These are phyloP conservation scores for Dioszegia aurantiaca DNA, from an alignment of 768 basidiomycete species.

Conservation along the genomic window DNA sequence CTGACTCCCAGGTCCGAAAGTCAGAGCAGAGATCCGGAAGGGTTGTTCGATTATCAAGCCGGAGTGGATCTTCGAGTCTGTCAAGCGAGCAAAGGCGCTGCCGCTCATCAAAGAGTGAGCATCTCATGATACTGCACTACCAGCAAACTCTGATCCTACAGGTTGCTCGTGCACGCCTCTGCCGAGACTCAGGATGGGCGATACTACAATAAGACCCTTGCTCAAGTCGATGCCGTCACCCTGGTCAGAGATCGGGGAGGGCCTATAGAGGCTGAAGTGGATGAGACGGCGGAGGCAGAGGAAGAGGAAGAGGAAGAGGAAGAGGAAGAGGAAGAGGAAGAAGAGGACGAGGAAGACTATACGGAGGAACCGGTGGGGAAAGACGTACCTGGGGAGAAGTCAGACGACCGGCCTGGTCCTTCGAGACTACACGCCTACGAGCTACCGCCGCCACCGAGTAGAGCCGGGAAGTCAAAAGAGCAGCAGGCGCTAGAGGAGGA, in stretches of 20 bases:
- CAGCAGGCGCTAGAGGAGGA: slow-evolving; percentile 31
- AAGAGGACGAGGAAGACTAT: slow-evolving; percentile 57
- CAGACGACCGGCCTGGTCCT: slow-evolving; percentile 44
- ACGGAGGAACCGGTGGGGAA: slow-evolving; percentile 21
- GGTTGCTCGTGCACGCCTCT: slow-evolving; percentile 41
- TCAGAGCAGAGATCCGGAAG: slow-evolving; percentile 64
- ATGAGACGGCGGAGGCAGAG: neutral
- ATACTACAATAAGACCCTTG: slow-evolving; percentile 36
- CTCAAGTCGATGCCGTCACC: slow-evolving; percentile 33
- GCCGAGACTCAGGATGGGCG: slow-evolving; percentile 38
- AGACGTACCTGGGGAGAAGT: slow-evolving; percentile 48
- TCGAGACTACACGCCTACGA: neutral
- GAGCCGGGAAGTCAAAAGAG: slow-evolving; percentile 11
- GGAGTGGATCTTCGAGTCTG: slow-evolving; percentile 75
- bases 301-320: slow-evolving; percentile 11
- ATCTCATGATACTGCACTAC: neutral
- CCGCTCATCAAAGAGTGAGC: slow-evolving; percentile 68
- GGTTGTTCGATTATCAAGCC: slow-evolving; percentile 70
- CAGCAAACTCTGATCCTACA: slow-evolving; percentile 4
- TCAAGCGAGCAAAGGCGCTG: slow-evolving; percentile 60
- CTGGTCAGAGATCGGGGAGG: slow-evolving; percentile 34
- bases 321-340: slow-evolving; percentile 49
- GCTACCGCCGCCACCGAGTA: neutral
- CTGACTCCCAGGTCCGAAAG: slow-evolving; percentile 34
- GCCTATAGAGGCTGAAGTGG: neutral